Evolutionary conservation across 2,329 filamentous ascomycete genomes (phyloP), one percentile per base, ranked within the genome.

Genomic region (Xylaria hypoxylon): DNA sequence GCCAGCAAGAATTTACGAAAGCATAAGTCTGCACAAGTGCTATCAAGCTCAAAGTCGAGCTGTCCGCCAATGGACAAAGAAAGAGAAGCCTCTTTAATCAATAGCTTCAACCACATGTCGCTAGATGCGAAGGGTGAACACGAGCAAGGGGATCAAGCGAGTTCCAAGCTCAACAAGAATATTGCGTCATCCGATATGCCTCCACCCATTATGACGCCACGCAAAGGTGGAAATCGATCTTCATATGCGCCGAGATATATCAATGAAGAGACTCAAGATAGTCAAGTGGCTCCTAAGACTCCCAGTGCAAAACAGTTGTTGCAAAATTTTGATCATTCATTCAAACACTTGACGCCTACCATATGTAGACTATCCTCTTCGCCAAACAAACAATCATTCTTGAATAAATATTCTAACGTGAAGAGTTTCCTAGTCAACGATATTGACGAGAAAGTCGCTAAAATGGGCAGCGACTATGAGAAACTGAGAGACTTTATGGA

Each of bases 331-430:
- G 68, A 73, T 60, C 67, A 63, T 57, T 77, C 59, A 58, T 71
- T 75, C 64, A 77, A 67, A 66, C 75, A 73, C 42, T 67, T 79
- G 70, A 78, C 73, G 62, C 75, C 75, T 28, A 19, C 35, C 8
- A 31, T 51, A 15, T 56, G 64, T 24, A 79, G 82, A 70, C 79
- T 82, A 73, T 77, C 78, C 70, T 77, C 76, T 64, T 84, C 81
- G 74, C 83, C 82, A 66, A 79, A 71, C 40, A 85, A 86, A 70
- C 78, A 77, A 15, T 74, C 77, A 1, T 94, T 86, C 82, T 83
- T 95, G 74, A 90, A 86, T 71, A 91, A 89, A 82, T 82, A 90
- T 84, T 93, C 94, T 89, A 90, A 92, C 85, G 81, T 86, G 71
- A 85, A 82, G 73, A 79, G 77, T 38, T 87, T 83, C 79, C 70